Base-by-base conservation (phyloP, 2,329 filamentous ascomycete species). In the Penicillium sp. region DNA sequence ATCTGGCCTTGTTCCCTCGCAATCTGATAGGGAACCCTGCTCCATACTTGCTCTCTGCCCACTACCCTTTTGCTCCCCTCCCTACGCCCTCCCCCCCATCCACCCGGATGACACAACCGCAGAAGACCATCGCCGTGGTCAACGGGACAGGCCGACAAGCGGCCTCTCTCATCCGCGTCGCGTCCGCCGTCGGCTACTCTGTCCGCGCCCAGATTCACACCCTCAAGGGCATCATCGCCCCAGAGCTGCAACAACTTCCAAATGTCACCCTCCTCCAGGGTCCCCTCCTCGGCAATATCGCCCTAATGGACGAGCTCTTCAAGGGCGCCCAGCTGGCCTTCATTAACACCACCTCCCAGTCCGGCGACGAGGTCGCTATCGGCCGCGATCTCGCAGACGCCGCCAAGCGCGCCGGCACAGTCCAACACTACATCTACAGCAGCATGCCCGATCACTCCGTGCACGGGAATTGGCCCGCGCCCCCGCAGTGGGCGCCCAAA, bases 101-200 rank as follows among this genome's bases (percentile, higher is more conserved):
- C 43, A 49, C 54, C 63, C 70, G 66, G 61, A 76, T 76, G 74
- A 73, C 73, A 65, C 73, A 73, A 68, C 67, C 71, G 43, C 81
- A 84, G 71, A 94, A 92, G 79, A 94, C 90, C 52, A 91, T 96
- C 68, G 93, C 92, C 71, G 88, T 96, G 70, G 92, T 97, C 78
- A 97, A 97, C 77, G 91, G 91, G 71, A 93, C 91, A 72, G 94
- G 94, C 69, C 90, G 94, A 67, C 94, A 99, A 81, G 92, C 93
- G 61, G 93, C 93, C 55, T 97, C 92, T 56, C 86, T 99, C 68
- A 94, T 97, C 66, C 89, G 94, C 64, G 92, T 96, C 70, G 93
- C 93, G 54, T 91, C 91, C 43, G 94, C 94, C 56, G 88, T 97
- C 52, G 94, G 94, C 62, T 97, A 94, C 80, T 86, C 88, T 72